Evolutionary conservation across 257 asterid genomes (phyloP).

Genomic region (Nicotiana otophora): DNA sequence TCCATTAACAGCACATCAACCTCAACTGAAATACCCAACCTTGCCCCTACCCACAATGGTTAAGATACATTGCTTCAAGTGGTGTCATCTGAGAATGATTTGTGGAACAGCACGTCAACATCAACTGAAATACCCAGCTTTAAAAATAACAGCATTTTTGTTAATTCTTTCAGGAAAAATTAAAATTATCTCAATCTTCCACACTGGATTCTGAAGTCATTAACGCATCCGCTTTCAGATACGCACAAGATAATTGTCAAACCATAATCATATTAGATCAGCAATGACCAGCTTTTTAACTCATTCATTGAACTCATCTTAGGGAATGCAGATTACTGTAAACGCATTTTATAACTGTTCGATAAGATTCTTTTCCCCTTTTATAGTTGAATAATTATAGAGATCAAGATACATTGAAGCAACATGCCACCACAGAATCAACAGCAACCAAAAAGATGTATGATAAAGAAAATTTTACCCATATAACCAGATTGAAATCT

Average conservation of each 20-base stretch:
- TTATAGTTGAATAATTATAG: neutral
- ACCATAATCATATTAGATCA: neutral
- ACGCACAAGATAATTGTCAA: neutral
- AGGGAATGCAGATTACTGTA: neutral
- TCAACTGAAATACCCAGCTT: neutral
- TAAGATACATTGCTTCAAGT: neutral
- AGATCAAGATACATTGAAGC: neutral
- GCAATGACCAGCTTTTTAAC: neutral
- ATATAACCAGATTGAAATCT: slow-evolving; percentile 76
- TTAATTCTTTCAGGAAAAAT: neutral
- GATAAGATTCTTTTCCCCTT: neutral
- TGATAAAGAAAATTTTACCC: slow-evolving; percentile 48
- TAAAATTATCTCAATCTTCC: neutral
- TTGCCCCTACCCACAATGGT: neutral
- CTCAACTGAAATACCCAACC: neutral
- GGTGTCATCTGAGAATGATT: neutral
- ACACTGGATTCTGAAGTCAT: neutral
- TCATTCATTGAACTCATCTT: neutral
- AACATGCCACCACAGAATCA: neutral
- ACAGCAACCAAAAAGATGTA: neutral
- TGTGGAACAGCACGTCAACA: neutral
- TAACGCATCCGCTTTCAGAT: neutral
- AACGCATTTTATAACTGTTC: neutral
- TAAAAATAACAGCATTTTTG: neutral
- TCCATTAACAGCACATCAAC: neutral